phyloP scores from a whole-genome alignment of 129 eudicot genomes.

The Dittrichia graveolens region DNA sequence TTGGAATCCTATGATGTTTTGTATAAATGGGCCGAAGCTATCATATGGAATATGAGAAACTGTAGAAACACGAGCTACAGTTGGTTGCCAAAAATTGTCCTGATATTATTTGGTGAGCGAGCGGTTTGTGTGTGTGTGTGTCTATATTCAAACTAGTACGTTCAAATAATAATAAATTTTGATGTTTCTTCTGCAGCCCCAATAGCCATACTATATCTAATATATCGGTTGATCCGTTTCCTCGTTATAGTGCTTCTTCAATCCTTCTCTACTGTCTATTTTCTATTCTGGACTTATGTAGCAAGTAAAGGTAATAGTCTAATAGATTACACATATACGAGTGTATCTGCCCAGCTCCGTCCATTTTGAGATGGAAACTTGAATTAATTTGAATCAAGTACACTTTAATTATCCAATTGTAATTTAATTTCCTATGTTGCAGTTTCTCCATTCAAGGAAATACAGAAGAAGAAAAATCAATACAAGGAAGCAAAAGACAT shows the following conservation, averaged over 20 bases:
- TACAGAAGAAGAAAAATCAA: conserved; percentile 5
- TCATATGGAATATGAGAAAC: background rate
- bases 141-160: background rate
- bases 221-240: background rate
- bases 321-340: no score
- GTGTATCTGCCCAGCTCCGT: no score
- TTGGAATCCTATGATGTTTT: background rate
- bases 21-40: background rate
- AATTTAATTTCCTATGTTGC: background rate
- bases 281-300: conserved; percentile 8
- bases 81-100: background rate
- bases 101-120: background rate
- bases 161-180: background rate
- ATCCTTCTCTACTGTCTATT: background rate
- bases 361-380: background rate
- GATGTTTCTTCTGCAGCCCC: conserved; percentile 13
- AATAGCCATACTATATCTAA: background rate
- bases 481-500: background rate
- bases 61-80: background rate
- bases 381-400: background rate
- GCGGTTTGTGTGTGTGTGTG: no score
- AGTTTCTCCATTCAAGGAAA: background rate
- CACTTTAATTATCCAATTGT: background rate
- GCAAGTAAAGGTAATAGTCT: background rate
- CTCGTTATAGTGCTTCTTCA: background rate